phyloP scores from a whole-genome alignment of 106 monocot species.

The Xerophyta viscosa region DNA sequence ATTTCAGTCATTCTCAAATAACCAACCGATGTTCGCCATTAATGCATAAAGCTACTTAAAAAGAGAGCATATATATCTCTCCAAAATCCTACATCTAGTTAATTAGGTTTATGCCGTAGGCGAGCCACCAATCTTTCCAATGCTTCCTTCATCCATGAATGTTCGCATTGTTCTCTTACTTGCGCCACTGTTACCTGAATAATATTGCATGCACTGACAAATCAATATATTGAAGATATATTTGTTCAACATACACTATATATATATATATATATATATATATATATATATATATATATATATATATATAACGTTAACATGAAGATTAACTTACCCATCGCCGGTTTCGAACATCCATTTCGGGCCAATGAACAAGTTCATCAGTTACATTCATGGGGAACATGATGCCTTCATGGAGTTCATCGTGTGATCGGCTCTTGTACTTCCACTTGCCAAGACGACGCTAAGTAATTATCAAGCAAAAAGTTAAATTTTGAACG shows the following conservation, averaged over 20 bases:
- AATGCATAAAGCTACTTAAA: no score
- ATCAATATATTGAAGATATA: background rate
- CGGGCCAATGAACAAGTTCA: slow-evolving; percentile 59
- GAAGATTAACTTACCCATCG: slow-evolving; percentile 44
- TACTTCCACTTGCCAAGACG: slow-evolving; percentile 59
- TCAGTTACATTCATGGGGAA: slow-evolving; percentile 68
- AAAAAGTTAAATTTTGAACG: background rate
- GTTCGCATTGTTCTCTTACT: slow-evolving; percentile 36
- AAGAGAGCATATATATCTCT: no score
- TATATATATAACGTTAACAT: background rate
- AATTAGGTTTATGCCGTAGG: slow-evolving; percentile 14
- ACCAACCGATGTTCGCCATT: no score
- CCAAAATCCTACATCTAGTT: background rate
- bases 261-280: background rate
- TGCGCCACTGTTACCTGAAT: slow-evolving; percentile 38
- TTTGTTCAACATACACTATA: background rate
- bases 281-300: background rate
- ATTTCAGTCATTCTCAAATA: no score
- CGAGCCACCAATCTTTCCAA: slow-evolving; percentile 37
- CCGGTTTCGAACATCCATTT: slow-evolving; percentile 46
- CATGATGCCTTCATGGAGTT: slow-evolving; percentile 54
- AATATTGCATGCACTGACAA: no score
- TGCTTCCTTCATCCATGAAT: slow-evolving; percentile 66
- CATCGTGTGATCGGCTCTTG: slow-evolving; percentile 43
- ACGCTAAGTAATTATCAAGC: slow-evolving; percentile 6